A percentile compares a stretch with the other conserved stretches of the same genome.
These are phyloP conservation scores for Penicillium dipodomyicola DNA, from an alignment of 495 filamentous ascomycete genomes.

Conservation along the genomic window DNA sequence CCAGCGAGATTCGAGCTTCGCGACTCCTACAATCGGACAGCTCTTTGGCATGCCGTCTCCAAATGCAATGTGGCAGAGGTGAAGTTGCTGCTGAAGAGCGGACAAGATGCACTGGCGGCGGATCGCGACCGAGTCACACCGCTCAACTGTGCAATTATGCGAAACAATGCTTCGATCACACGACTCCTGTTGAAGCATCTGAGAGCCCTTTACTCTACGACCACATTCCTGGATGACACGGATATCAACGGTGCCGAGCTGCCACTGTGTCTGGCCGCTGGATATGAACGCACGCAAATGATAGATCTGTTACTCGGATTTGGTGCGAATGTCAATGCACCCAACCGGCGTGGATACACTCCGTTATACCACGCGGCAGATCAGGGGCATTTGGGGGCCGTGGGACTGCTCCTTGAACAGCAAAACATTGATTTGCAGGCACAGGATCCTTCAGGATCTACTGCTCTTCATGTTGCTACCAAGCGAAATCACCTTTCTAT, in stretches of 20 bases:
- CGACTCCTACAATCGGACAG: too few species aligned
- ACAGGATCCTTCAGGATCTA: not conserved
- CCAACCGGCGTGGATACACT: too few species aligned
- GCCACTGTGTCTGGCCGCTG: constrained; percentile 1
- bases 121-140: not conserved
- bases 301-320: constrained; percentile 4
- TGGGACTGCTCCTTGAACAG: constrained; percentile 1
- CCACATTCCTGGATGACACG: too few species aligned
- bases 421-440: constrained; percentile 4
- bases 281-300: not conserved
- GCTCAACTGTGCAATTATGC: constrained; percentile 8
- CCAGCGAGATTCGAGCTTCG: too few species aligned
- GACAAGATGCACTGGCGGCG: too few species aligned
- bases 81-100: too few species aligned
- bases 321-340: too few species aligned
- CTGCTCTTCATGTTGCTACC: too few species aligned
- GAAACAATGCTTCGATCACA: constrained; percentile 2
- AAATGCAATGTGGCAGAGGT: too few species aligned
- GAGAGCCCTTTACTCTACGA: too few species aligned
- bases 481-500: too few species aligned
- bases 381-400: not conserved
- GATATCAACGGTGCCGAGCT: not conserved
- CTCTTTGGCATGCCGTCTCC: too few species aligned
- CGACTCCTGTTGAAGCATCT: not conserved
- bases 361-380: not conserved